Evolutionary conservation across 352 stramenopile genomes (phyloP), one percentile per base, ranked within the genome.

Genomic region (Pythium myriotylum): DNA sequence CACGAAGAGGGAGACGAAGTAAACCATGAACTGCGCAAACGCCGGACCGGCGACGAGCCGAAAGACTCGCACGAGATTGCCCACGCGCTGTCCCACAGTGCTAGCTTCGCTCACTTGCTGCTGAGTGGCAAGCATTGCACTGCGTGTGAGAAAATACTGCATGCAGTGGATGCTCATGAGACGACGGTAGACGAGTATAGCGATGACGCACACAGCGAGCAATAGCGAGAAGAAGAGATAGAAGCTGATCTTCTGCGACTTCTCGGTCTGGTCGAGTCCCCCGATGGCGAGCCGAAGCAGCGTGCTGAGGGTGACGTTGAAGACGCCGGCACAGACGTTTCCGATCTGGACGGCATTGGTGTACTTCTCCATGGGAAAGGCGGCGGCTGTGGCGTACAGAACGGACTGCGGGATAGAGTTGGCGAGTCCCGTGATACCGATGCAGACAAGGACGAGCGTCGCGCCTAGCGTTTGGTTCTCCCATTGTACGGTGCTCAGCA

Each of bases 341-440:
- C 77, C 81, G 47, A 90, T 81, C 62, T 90, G 81, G 29, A 90
- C 72, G 4, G 74, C 76, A 47, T 88, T 84, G 3, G 75, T 86
- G 60, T 86, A 88, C 53, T 81, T 81, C 54, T 80, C 69, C 23
- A 76, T 62, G 6, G 78, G 81, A 58, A 90, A 90, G 5, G 88
- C 55, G 12, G 76, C 74, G 0, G 79, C 77, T n/a, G 89, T 56
- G 12, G 67, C 74, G 68, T 89, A 91, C 60, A 83, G 84, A 24
- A 70, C 83, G 7, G 77, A 67, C 51, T 91, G 76, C 17, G 77
- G 70, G 27, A 89, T 59, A 35, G 77, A 81, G 61, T 91, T 88
- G 4, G 68, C 74, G 20, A 80, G 68, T 0, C 82, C 79, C 23
- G 81, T 70, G 46, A 73, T 57, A 20, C 52, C 77, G 37, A 91